These are phyloP conservation scores for Candida alai DNA, from an alignment of 805 yeast species.

Conservation along the genomic window DNA sequence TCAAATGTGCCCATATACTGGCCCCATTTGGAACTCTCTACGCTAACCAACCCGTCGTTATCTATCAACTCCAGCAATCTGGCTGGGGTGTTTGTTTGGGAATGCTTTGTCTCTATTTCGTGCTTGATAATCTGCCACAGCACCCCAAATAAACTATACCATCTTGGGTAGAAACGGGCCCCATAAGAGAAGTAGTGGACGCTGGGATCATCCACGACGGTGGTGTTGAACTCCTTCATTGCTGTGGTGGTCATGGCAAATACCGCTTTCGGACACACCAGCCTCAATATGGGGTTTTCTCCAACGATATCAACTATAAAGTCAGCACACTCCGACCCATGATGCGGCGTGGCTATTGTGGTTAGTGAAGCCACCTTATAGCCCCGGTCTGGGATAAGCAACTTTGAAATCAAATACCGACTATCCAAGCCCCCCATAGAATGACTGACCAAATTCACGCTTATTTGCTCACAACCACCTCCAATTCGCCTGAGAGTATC, in stretches of 20 bases:
- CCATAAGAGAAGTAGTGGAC: slow-evolving; percentile 84
- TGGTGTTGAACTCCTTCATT: slow-evolving; percentile 51
- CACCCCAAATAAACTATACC: slow-evolving; percentile 56
- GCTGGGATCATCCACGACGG: slow-evolving; percentile 49
- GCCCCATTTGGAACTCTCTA: slow-evolving; percentile 80
- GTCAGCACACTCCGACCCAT: slow-evolving; percentile 82
- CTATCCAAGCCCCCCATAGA: slow-evolving; percentile 95
- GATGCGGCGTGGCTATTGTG: slow-evolving; percentile 85
- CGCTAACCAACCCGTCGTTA: slow-evolving; percentile 86
- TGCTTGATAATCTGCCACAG: slow-evolving; percentile 61
- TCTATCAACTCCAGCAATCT: slow-evolving; percentile 34
- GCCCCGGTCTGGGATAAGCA: slow-evolving; percentile 32
- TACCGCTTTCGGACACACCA: slow-evolving; percentile 37
- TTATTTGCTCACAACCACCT: too few relatives aligned
- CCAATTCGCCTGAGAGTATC: too few relatives aligned
- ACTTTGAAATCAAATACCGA: slow-evolving; percentile 62
- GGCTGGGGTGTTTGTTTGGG: slow-evolving; percentile 2
- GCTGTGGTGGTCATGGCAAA: slow-evolving; percentile 60
- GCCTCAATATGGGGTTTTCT: slow-evolving; percentile 14
- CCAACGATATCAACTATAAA: slow-evolving; percentile 41
- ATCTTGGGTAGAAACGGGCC: slow-evolving; percentile 60
- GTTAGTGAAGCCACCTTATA: slow-evolving; percentile 71
- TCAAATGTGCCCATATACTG: slow-evolving; percentile 72
- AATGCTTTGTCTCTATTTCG: slow-evolving; percentile 10
- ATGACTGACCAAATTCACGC: slow-evolving; percentile 77